Conservation (phyloP, 1,284 basidiomycete species). For the Cutaneotrichosporon cavernicola region DNA sequence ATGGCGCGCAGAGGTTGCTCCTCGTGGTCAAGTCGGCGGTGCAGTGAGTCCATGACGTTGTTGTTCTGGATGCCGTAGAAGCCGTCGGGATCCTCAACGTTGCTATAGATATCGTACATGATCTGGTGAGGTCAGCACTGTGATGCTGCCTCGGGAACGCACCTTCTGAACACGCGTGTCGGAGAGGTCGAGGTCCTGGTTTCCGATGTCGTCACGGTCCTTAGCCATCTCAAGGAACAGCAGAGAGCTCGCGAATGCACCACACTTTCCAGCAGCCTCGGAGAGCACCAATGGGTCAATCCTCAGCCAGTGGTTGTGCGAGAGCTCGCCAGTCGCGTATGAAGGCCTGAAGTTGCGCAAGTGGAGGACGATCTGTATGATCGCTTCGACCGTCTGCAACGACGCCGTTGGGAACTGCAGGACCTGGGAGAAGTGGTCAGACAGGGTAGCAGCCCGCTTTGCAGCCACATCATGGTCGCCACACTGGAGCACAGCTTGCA, state of each 20-base stretch:
- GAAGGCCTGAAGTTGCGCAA: conserved; percentile 66
- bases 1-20: conserved; percentile 88
- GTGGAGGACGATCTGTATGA: conserved; percentile 78
- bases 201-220: conserved; percentile 52
- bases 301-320: conserved; percentile 78
- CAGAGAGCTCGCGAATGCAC: conserved; percentile 81
- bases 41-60: conserved; percentile 73
- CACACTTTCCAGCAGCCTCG: conserved; percentile 70
- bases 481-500: conserved; percentile 64
- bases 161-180: conserved; percentile 37
- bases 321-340: conserved; percentile 59
- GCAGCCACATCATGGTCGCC: conserved; percentile 17
- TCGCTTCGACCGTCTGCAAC: conserved; percentile 50
- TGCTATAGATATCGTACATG: conserved; percentile 86
- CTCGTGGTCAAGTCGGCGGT: conserved; percentile 87
- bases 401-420: conserved; percentile 28
- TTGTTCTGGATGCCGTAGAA: conserved; percentile 85
- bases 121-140: conserved; percentile 52
- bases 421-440: conserved; percentile 62
- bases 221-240: conserved; percentile 81
- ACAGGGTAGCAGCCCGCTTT: conserved; percentile 52
- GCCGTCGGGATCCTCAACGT: conserved; percentile 95
- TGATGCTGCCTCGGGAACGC: conserved; percentile 3
- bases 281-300: conserved; percentile 73
- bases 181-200: conserved; percentile 26